A percentile compares a stretch with the other conserved stretches of the same genome.
Conservation (phyloP, 2,329 filamentous ascomycete genomes). For the Alternaria burnsii region DNA sequence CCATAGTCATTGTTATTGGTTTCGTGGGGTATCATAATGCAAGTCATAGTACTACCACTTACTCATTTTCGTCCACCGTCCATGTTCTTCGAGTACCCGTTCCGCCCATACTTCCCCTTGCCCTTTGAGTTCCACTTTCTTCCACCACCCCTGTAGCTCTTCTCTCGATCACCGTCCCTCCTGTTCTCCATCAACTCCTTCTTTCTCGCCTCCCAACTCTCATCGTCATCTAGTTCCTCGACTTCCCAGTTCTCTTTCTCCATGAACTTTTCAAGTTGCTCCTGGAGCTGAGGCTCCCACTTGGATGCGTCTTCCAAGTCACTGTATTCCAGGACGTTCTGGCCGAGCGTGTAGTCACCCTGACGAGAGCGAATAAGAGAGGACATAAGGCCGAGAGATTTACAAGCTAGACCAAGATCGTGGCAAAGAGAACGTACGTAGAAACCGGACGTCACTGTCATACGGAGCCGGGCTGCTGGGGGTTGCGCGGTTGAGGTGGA, state of each 20-base stretch:
- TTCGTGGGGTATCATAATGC: constrained; percentile 10
- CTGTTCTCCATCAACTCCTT: constrained; percentile 47
- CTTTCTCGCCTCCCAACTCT: constrained; percentile 52
- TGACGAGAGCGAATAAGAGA: constrained; percentile 83
- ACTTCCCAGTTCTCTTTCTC: constrained; percentile 50
- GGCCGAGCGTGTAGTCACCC: constrained; percentile 76
- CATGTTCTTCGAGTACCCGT: constrained; percentile 22
- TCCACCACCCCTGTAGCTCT: constrained; percentile 31
- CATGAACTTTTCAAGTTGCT: constrained; percentile 64
- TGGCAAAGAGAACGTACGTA: constrained; percentile 95
- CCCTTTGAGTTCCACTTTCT: constrained; percentile 22
- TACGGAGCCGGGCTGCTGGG: constrained; percentile 81
- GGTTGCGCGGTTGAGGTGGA: constrained; percentile 30
- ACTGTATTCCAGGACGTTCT: constrained; percentile 78
- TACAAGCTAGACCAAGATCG: constrained; percentile 84
- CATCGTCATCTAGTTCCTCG: constrained; percentile 41
- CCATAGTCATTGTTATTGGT: neutral
- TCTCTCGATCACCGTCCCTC: constrained; percentile 30
- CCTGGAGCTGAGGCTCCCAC: constrained; percentile 79
- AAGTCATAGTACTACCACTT: neutral
- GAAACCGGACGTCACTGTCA: constrained; percentile 95
- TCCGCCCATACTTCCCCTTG: constrained; percentile 29
- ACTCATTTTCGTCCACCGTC: constrained; percentile 14
- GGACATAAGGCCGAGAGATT: constrained; percentile 85
- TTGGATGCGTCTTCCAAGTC: constrained; percentile 78